Conservation (phyloP, 2,329 filamentous ascomycete genomes). For the Cladosporium sp. region DNA sequence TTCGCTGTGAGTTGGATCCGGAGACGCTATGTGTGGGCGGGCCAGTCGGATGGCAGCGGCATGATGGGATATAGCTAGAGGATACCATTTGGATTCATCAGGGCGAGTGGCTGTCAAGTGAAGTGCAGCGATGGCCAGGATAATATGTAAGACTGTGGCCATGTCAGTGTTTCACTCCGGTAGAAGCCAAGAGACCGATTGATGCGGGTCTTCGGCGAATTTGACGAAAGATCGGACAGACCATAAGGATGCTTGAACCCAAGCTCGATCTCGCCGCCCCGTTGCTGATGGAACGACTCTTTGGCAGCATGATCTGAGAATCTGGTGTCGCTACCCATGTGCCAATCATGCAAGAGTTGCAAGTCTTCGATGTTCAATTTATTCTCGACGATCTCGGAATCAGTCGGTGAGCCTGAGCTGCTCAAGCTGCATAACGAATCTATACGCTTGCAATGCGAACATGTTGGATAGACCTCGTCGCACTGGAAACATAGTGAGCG, state of each 20-base stretch:
- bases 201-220: background rate
- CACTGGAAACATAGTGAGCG: slow-evolving; percentile 13
- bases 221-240: background rate
- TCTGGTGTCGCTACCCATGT: background rate
- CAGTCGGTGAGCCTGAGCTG: background rate
- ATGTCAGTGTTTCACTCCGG: background rate
- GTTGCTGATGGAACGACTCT: background rate
- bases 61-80: slow-evolving; percentile 13
- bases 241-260: slow-evolving; percentile 13
- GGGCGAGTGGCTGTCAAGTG: slow-evolving; percentile 12
- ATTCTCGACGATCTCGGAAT: background rate
- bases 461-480: slow-evolving; percentile 15
- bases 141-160: slow-evolving; percentile 11
- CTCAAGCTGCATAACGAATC: slow-evolving; percentile 13
- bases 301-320: background rate
- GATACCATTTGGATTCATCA: slow-evolving; percentile 2
- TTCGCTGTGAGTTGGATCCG: slow-evolving; percentile 6
- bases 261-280: slow-evolving; percentile 9
- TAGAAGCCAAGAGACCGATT: background rate
- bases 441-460: slow-evolving; percentile 13
- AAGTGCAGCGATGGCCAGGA: slow-evolving; percentile 14
- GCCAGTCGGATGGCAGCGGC: slow-evolving; percentile 13
- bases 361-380: slow-evolving; percentile 14
- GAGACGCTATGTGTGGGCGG: slow-evolving; percentile 9
- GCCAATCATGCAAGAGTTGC: slow-evolving; percentile 12